These are phyloP conservation scores for Prunus mongolica DNA, from an alignment of 306 rosid genomes.

Conservation along the genomic window DNA sequence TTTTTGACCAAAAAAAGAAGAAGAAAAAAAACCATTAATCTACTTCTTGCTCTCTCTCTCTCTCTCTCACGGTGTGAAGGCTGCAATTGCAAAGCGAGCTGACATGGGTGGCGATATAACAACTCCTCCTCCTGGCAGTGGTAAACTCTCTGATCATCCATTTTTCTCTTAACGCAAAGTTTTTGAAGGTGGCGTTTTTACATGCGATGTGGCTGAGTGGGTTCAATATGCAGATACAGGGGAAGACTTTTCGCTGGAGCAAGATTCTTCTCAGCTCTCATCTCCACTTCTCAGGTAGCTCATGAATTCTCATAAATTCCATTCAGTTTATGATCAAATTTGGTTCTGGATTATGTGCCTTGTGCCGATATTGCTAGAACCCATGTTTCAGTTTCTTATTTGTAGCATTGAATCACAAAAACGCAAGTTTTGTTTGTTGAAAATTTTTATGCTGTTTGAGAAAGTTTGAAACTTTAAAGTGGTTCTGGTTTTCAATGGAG, in stretches of 20 bases:
- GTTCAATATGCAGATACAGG: constrained; percentile 20
- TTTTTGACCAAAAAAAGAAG: too few relatives aligned
- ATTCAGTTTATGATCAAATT: background rate
- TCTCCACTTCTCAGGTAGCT: constrained; percentile 38
- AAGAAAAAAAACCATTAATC: too few relatives aligned
- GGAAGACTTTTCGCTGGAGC: constrained; percentile 31
- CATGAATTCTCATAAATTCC: background rate
- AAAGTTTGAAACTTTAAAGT: constrained; percentile 11
- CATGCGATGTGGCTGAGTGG: background rate
- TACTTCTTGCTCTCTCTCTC: background rate
- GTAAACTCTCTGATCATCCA: background rate
- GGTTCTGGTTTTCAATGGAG: constrained; percentile 28
- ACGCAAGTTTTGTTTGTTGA: background rate
- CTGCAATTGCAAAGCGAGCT: background rate
- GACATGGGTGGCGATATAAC: constrained; percentile 31
- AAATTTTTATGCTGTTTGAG: background rate
- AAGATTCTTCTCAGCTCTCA: constrained; percentile 30
- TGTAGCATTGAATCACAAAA: background rate
- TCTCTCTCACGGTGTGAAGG: background rate
- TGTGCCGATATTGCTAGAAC: background rate
- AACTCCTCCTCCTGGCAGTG: constrained; percentile 6
- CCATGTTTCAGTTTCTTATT: background rate
- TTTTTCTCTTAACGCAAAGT: background rate
- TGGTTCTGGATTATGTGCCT: background rate
- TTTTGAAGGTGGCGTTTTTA: background rate